Percentiles rank a stretch among this genome's conserved stretches.
Conservation (phyloP, 108 stramenopile genomes). For the Cyclotella atomus region DNA sequence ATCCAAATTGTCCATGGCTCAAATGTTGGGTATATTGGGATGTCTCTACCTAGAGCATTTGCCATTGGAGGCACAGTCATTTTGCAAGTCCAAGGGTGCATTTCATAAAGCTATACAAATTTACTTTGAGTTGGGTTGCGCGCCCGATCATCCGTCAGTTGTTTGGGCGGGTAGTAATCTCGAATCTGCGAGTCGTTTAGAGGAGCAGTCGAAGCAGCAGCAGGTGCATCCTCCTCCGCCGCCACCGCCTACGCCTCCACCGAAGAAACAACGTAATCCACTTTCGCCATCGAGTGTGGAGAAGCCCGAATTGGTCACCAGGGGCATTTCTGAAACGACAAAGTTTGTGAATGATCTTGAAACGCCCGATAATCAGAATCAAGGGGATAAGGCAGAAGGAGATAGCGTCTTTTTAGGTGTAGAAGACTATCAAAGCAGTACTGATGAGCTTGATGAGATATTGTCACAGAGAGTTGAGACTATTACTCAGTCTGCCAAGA, state of each 20-base stretch:
- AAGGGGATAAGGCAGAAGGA: conserved; percentile 5
- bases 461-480: conserved; percentile 5
- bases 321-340: neutral
- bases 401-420: conserved; percentile 39
- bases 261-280: conserved; percentile 3
- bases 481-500: neutral
- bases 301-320: neutral
- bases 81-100: conserved; percentile 18
- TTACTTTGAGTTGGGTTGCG: conserved; percentile 32
- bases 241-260: conserved; percentile 5
- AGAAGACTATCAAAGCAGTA: conserved; percentile 20
- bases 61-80: conserved; percentile 2
- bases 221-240: conserved; percentile 12
- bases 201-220: conserved; percentile 3
- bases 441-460: conserved; percentile 36
- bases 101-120: conserved; percentile 28
- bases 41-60: conserved; percentile 32
- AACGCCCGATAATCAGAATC: neutral
- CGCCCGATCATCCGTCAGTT: conserved; percentile 16
- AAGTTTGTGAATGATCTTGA: neutral
- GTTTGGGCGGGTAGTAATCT: conserved; percentile 35
- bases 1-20: conserved; percentile 32
- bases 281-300: neutral
- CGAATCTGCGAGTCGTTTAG: conserved; percentile 6
- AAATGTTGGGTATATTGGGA: conserved; percentile 26